Percentiles rank a stretch among this genome's conserved stretches.
Conservation (phyloP, 164 flowering plant species). For the Vitis cinerea region DNA sequence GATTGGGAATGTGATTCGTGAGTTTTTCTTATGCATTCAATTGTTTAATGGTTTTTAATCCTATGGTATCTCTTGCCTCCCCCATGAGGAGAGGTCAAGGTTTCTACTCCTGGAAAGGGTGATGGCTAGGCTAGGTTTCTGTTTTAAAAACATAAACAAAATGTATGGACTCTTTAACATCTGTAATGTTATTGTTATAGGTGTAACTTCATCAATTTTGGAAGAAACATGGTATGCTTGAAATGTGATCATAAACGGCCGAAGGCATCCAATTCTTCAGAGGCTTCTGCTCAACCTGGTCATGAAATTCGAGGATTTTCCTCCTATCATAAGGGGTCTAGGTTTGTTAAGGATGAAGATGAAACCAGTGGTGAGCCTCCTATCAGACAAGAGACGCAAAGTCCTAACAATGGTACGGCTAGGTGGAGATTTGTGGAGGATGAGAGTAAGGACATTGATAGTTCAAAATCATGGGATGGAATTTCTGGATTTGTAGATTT, state of each 20-base stretch:
- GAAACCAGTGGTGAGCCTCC: conserved; percentile 9
- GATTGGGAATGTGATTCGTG: conserved; percentile 97
- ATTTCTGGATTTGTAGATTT: conserved; percentile 39
- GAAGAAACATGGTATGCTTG: conserved; percentile 69
- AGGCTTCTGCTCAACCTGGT: conserved; percentile 11
- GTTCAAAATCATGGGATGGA: conserved; percentile 12
- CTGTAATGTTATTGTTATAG: conserved; percentile 27
- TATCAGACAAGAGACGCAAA: conserved; percentile 12
- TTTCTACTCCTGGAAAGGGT: too few species aligned
- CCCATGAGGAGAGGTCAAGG: too few species aligned
- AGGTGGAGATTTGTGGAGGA: conserved; percentile 37
- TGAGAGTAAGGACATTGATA: conserved; percentile 19
- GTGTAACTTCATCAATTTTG: conserved; percentile 82
- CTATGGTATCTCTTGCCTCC: too few species aligned
- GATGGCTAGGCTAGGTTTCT: too few species aligned
- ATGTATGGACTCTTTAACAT: too few species aligned
- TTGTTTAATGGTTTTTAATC: not conserved
- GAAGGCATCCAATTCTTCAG: conserved; percentile 37
- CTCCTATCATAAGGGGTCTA: conserved; percentile 4
- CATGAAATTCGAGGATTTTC: conserved; percentile 9
- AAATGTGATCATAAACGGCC: conserved; percentile 73
- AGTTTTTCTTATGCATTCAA: conserved; percentile 26
- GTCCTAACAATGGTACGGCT: conserved; percentile 7
- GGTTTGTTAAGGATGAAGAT: conserved; percentile 13
- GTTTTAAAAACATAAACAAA: not conserved